Percentiles rank a stretch among this genome's conserved stretches.
Conservation (phyloP, 768 basidiomycete species). For the Termitomyces sp. region DNA sequence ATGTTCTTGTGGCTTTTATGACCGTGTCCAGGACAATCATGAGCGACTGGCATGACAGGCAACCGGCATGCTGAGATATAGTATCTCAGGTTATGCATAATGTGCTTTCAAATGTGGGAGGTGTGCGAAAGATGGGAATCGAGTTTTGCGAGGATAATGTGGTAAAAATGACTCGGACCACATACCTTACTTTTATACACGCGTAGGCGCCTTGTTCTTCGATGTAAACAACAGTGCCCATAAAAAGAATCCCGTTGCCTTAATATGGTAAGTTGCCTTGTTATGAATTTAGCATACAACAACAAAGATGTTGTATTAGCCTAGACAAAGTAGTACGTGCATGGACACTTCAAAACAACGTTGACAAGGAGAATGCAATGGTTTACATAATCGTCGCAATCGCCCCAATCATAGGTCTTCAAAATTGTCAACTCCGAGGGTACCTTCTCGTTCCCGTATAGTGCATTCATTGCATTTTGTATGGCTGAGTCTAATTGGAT, state of each 20-base stretch:
- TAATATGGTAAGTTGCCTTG: not conserved
- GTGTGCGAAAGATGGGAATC: not conserved
- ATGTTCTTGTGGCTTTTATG: constrained; percentile 43
- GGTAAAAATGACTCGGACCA: not conserved
- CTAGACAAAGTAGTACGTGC: not conserved
- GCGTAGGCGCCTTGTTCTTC: not conserved
- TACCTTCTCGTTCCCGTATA: constrained; percentile 23
- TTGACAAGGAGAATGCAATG: not conserved
- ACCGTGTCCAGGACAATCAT: constrained; percentile 27
- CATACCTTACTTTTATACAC: not conserved
- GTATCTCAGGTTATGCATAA: constrained; percentile 38
- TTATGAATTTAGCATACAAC: not conserved
- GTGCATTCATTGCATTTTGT: constrained; percentile 38
- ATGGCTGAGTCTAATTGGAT: constrained; percentile 67
- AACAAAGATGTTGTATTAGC: not conserved
- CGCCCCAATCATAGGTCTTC: not conserved
- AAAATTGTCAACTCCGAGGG: constrained; percentile 12
- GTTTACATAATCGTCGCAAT: not conserved
- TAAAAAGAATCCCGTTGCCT: not conserved
- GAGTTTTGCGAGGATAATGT: not conserved
- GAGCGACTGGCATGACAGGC: constrained; percentile 32
- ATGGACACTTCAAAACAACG: not conserved
- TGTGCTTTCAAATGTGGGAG: constrained; percentile 5
- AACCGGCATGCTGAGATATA: constrained; percentile 43
- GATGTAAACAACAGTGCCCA: not conserved